Evolutionary conservation across 2,329 filamentous ascomycete species (phyloP).

Genomic region (Annulohypoxylon truncatum): DNA sequence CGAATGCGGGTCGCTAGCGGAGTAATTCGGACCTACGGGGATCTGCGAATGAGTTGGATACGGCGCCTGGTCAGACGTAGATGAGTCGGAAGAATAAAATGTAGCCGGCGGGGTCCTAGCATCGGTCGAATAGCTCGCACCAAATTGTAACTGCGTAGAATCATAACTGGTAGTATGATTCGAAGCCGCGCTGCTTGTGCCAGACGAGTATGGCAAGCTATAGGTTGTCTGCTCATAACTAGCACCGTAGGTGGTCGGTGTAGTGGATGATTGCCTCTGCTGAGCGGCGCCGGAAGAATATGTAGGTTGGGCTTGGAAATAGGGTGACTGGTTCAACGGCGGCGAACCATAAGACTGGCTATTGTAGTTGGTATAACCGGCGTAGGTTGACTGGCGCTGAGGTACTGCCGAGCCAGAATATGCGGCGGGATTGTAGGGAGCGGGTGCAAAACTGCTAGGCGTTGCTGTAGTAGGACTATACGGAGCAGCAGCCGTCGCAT

Average conservation of each 20-base stretch:
- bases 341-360: conserved; percentile 50
- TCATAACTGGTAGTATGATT: conserved; percentile 45
- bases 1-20: conserved; percentile 59
- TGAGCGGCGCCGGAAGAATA: conserved; percentile 46
- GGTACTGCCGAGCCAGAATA: conserved; percentile 62
- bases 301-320: conserved; percentile 47
- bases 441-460: conserved; percentile 60
- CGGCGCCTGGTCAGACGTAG: conserved; percentile 57
- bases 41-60: conserved; percentile 66
- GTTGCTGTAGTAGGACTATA: conserved; percentile 52
- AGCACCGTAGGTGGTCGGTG: conserved; percentile 48
- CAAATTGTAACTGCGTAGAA: conserved; percentile 50
- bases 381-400: conserved; percentile 64
- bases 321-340: conserved; percentile 46
- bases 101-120: conserved; percentile 54
- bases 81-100: conserved; percentile 48
- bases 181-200: conserved; percentile 35
- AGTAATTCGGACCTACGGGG: conserved; percentile 63
- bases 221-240: conserved; percentile 58
- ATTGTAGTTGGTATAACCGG: conserved; percentile 60
- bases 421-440: conserved; percentile 69
- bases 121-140: conserved; percentile 53
- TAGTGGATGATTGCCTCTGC: conserved; percentile 46
- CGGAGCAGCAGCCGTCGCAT: conserved; percentile 38
- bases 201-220: conserved; percentile 51